phyloP scores from a whole-genome alignment of 2,329 filamentous ascomycete genomes.

The Colletotrichum spinosum region DNA sequence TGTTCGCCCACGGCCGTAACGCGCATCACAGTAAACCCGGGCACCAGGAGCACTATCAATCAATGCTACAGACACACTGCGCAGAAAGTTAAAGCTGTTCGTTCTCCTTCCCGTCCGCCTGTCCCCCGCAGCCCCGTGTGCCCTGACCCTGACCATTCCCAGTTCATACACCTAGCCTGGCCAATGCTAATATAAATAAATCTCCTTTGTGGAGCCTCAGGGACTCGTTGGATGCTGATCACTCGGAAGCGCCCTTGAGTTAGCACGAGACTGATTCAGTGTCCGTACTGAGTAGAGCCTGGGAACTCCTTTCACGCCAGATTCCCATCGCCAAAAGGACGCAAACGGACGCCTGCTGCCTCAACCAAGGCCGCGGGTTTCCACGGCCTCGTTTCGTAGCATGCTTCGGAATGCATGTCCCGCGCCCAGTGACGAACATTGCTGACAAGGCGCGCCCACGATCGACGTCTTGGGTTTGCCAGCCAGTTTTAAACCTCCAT shows the following conservation, averaged over 20 bases:
- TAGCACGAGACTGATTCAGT: slow-evolving; percentile 27
- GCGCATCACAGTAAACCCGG: too few species aligned
- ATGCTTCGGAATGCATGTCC: background rate
- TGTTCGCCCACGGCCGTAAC: background rate
- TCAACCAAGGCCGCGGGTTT: slow-evolving; percentile 5
- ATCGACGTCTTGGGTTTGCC: slow-evolving; percentile 1
- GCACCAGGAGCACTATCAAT: too few species aligned
- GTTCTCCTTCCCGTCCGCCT: slow-evolving; percentile 5
- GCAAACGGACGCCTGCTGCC: background rate
- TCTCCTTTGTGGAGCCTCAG: slow-evolving; percentile 25
- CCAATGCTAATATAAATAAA: slow-evolving; percentile 35
- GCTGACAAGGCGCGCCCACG: slow-evolving; percentile 1
- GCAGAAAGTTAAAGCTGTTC: background rate
- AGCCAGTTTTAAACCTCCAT: background rate
- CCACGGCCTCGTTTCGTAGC: slow-evolving; percentile 4
- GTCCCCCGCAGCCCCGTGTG: slow-evolving; percentile 27
- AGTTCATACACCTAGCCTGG: slow-evolving; percentile 9
- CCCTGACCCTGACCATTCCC: slow-evolving; percentile 23
- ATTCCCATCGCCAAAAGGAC: slow-evolving; percentile 1
- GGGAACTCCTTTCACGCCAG: slow-evolving; percentile 22
- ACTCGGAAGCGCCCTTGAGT: slow-evolving; percentile 27
- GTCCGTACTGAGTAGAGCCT: background rate
- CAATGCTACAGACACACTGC: too few species aligned
- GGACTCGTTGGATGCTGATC: slow-evolving; percentile 35
- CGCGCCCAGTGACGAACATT: slow-evolving; percentile 10